Conservation (phyloP, 108 stramenopile genomes). For the Nannochloropsis oceanica region DNA sequence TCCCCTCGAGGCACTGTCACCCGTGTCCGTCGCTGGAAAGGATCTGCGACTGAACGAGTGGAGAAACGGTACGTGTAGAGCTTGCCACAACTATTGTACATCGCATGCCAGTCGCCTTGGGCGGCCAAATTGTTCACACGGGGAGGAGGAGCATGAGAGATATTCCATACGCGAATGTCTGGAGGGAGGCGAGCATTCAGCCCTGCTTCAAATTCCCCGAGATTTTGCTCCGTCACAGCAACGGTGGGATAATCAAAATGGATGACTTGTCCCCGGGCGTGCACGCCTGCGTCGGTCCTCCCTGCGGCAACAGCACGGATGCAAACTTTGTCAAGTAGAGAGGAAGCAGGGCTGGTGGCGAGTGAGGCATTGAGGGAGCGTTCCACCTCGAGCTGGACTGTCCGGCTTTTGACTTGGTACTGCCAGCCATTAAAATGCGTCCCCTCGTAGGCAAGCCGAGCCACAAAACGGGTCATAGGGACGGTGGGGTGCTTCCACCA, state of each 20-base stretch:
- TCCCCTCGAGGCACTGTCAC: background rate
- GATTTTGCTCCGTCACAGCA: background rate
- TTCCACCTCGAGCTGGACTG: constrained; percentile 19
- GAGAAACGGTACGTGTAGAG: constrained; percentile 31
- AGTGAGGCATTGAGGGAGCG: background rate
- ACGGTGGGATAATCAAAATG: constrained; percentile 19
- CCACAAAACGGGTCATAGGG: constrained; percentile 28
- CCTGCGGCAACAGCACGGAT: constrained; percentile 18
- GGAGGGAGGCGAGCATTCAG: background rate
- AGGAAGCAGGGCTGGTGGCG: background rate
- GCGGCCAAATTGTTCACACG: background rate
- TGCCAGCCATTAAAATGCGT: constrained; percentile 29
- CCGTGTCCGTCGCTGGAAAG: constrained; percentile 14
- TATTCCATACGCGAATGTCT: constrained; percentile 24
- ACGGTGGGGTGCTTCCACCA: background rate
- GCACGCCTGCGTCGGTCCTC: constrained; percentile 16
- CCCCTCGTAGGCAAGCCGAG: constrained; percentile 36
- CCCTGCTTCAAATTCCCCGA: background rate
- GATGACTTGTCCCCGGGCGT: constrained; percentile 10
- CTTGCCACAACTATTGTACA: constrained; percentile 18
- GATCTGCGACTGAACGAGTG: constrained; percentile 5
- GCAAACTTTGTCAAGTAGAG: background rate
- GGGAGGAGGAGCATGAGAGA: constrained; percentile 7
- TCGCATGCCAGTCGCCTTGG: constrained; percentile 18
- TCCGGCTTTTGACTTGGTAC: constrained; percentile 4